Base-by-base conservation (phyloP, 768 basidiomycete genomes). In the Filobasidium floriforme region DNA sequence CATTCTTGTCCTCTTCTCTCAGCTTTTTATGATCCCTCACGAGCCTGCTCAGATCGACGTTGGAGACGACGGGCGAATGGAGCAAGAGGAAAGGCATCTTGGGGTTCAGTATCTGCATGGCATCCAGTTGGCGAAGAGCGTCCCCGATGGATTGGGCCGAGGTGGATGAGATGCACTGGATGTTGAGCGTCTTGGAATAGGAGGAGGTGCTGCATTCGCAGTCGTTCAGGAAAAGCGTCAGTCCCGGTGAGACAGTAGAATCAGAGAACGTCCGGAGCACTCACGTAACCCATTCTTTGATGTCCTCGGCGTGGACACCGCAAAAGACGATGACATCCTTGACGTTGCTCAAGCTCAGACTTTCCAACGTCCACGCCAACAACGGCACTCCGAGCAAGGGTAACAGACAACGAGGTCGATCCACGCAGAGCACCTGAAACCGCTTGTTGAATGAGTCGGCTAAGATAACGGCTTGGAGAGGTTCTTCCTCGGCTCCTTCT, bases 301-400 rank as follows among this genome's bases (percentile, higher is more conserved):
- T 87, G 72, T 88, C 87, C 60, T 88, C 87, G 10, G 90, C 85
- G 78, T 94, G 89, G 60, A 91, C 93, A 67, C 90, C 85, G 76
- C 92, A 93, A 72, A 98, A 86, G 55, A 99, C 88, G 76, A 96
- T 94, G 66, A 96, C 89, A 80, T 97, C 90, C 76, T 93, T 90
- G 41, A 99, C 92, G 62, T 92, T 92, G 41, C 92, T 90, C n/a
- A 96, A 82, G 32, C 90, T 87, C 41, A 99, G 84, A 76, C 89
- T 89, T 76, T 99, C 96, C 67, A 98, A 87, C 2, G 96, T 97
- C 92, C 94, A 98, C 72, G 91, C 90, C 41, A 99, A 83, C 37
- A 99, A 80, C 4, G 92, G 88, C 0, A 89, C 88, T 79, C 97
- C 97, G 80, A 92, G 92, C 71, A 98, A 85, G 0, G 94, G 96